Evolutionary conservation across 768 basidiomycete genomes (phyloP), one percentile per base, ranked within the genome.

Genomic region (Amanita jacksonii): DNA sequence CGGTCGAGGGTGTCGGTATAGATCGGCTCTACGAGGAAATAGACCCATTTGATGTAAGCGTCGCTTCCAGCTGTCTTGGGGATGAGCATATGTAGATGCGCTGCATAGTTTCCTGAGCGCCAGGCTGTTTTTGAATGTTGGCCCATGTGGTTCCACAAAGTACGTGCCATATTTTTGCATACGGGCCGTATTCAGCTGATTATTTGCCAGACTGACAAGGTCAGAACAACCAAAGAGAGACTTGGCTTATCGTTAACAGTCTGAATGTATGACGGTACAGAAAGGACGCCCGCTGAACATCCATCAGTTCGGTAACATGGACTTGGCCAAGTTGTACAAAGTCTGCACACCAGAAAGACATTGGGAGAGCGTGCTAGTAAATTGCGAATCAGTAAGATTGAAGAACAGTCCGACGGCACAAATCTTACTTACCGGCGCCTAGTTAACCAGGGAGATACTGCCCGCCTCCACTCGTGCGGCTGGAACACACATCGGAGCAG

Each of bases 121-220:
- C 69, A 76, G 41, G 69, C 72, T 1, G 75, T 86, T 5, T 84
- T 85, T 50, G 74, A 81, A 41, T 77, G 73, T 49, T 87, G 84
- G 84, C 82, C 82, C 3, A 73, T 85, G 67, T 85, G 74, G 65
- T 85, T 82, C 52, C 84, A 87, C 59, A 85, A 85, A 66, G 81
- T 76, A 40, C 23, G 6, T 18, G 6, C 3, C 23, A 5, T 9
- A 25, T 13, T 5, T 34, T 13, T 8, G 31, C n/a, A 23, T 28
- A 20, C 19, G 15, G 31, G 34, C n/a, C 15, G 15, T 36, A 10
- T 12, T 36, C n/a, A 23, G 22, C 27, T 9, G 9, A 20, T 10
- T 10, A 12, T 16, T 13, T 37, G 27, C 30, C 49, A 83, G 77
- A 80, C 76, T 38, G 83, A 86, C 62, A 85, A 83, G 70, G 81